Base-by-base conservation (phyloP, 1,284 basidiomycete species). In the Golubevia pallescens region DNA sequence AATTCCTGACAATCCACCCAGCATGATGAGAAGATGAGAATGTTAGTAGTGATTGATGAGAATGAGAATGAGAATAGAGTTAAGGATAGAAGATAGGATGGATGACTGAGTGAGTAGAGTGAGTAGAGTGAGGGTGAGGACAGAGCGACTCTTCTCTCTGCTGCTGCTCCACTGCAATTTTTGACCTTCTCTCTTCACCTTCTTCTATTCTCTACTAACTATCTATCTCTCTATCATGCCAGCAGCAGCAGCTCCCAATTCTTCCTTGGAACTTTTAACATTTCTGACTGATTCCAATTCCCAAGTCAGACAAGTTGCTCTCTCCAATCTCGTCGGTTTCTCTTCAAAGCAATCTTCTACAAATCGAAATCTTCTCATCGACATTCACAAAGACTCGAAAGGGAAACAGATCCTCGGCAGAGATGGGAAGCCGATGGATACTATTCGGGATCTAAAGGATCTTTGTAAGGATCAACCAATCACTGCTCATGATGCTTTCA, bases 401-500 rank as follows among this genome's bases (percentile, higher is more conserved):
- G 78, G 78, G 24, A 63, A 73, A 6, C 69, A 73, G 0, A 63
- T 81, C 20, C 24, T 71, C 6, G 72, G 71, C 6, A 63, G 74
- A 42, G 74, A 84, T 42, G 80, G 77, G 20, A 75, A 76, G 54
- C 66, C 74, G 42, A 67, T 81, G 48, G 81, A 85, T 63, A 74
- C 74, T n/a, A 64, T 85, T 34, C 70, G 75, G 53, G 93, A 94
- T 87, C 84, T 97, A 68, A 94, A 95, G 84, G 84, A 92, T 0
- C 87, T 97, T 58, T 96, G 94, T 86, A 87, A 92, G 73, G 95
- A 97, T 86, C 93, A 94, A 81, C 61, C 65, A 60, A 73, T 91
- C 64, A 91, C 95, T 58, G 93, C 96, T 0, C 96, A 99, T 83
- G 94, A 97, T 87, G 96, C 96, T 0, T 93, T 98, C 85, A 91